phyloP scores from a whole-genome alignment of 106 monocot species.

The Vanilla planifolia region DNA sequence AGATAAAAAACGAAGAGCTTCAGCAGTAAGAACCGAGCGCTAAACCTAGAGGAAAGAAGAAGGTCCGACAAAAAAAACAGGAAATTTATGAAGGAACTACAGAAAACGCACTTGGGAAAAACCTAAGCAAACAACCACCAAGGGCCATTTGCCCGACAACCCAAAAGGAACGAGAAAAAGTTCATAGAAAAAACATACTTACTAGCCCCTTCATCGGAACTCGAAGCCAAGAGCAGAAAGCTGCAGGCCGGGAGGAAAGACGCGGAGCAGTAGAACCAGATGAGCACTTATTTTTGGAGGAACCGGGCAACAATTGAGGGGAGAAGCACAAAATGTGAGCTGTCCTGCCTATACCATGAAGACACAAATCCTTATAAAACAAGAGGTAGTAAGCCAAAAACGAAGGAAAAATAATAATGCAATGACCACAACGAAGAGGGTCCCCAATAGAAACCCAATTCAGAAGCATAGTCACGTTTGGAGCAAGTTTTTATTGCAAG shows the following conservation, averaged over 20 bases:
- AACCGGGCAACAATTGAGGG: background rate
- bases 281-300: too few relatives aligned
- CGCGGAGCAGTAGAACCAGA: background rate
- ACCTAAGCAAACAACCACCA: slow-evolving; percentile 2
- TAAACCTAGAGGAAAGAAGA: background rate
- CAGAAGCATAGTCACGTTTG: too few relatives aligned
- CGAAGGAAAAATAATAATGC: too few relatives aligned
- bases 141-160: background rate
- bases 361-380: background rate
- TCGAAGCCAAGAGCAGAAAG: background rate
- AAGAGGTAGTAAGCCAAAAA: background rate
- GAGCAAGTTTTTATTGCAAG: too few relatives aligned
- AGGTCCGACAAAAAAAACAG: too few relatives aligned
- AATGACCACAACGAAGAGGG: too few relatives aligned
- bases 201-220: slow-evolving; percentile 24
- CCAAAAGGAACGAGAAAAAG: background rate
- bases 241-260: background rate
- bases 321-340: background rate
- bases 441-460: too few relatives aligned
- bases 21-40: too few relatives aligned
- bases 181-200: background rate
- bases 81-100: background rate
- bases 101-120: background rate
- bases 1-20: too few relatives aligned
- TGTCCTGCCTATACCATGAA: slow-evolving; percentile 1